Conservation (phyloP, 306 rosid species). For the Ormosia emarginata region DNA sequence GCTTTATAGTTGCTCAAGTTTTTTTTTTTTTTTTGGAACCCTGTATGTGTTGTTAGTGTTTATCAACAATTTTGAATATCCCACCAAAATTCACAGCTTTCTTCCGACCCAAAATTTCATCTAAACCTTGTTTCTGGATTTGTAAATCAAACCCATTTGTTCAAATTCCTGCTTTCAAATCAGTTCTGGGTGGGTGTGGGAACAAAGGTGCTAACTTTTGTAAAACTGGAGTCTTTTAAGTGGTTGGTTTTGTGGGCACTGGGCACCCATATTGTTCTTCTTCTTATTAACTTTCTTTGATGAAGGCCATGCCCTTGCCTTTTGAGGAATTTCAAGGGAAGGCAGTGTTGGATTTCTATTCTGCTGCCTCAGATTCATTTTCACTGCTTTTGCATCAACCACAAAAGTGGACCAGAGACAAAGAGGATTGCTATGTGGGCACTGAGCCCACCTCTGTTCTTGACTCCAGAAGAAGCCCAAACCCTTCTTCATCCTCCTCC, state of each 20-base stretch:
- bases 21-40: neutral
- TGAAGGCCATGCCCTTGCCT: constrained; percentile 97
- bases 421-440: constrained; percentile 86
- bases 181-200: neutral
- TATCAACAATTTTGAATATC: constrained; percentile 9
- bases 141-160: neutral
- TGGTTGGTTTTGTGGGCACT: constrained; percentile 1
- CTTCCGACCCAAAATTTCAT: neutral
- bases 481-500: constrained; percentile 74
- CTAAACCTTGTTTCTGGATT: constrained; percentile 2
- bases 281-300: constrained; percentile 44
- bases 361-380: constrained; percentile 55
- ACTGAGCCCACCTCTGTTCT: constrained; percentile 94
- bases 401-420: constrained; percentile 58
- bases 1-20: neutral
- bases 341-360: constrained; percentile 68
- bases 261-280: neutral
- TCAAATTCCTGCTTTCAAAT: constrained; percentile 13
- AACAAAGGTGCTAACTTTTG: constrained; percentile 6
- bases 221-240: constrained; percentile 47
- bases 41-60: constrained; percentile 2
- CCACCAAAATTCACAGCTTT: neutral
- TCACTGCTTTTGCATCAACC: constrained; percentile 30
- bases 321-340: constrained; percentile 95
- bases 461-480: constrained; percentile 82